Base-by-base conservation (phyloP, 371 early-diverging fungal genomes). In the Blastocladiella emersonii region DNA sequence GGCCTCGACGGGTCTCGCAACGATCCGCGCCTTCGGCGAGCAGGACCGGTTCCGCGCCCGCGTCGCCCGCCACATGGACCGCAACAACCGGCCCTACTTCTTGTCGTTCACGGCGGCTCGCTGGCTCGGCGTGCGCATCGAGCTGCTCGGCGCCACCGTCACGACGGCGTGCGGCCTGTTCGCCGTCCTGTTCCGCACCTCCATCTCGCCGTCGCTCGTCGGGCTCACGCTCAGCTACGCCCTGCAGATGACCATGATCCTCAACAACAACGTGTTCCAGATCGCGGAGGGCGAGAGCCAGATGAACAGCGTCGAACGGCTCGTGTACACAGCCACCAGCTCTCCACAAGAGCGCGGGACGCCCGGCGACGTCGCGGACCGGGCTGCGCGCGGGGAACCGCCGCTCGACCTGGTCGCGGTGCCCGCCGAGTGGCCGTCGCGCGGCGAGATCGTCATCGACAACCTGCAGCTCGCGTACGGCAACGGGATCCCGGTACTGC, bases 11-110 rank as follows among this genome's bases (percentile, higher is more conserved):
- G 59, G 59, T 36, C 82, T 84, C 0, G 73, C 82, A 2, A 88
- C 90, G 2, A 89, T 94, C 53, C 85, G 95, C 39, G 91, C 95
- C 1, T 93, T 86, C 74, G 73, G 71, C 27, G 81, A 84, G 63
- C 72, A 80, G 65, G 64, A 68, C 0, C 80, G 92, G 5, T 98
- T 98, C 68, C 75, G 82, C 7, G 66, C 63, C 34, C 82, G 81
- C 57, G 93, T 90, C 69, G 84, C 87, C 65, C 60, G 65, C 25
- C 76, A 81, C 56, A 67, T 92, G 41, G 95, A 93, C 66, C 73
- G 74, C 64, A 92, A 92, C 70, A 83, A 85, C 65, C 78, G 79
- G 53, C 90, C 90, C 0, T 89, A 86, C 65, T 89, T 85, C 71
- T 86, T 90, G 2, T 70, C 84, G 35, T 84, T 59, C 37, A 41